Percentiles rank a stretch among this genome's conserved stretches.
phyloP scores from a whole-genome alignment of 768 basidiomycete genomes.

The Kwoniella heveanensis region DNA sequence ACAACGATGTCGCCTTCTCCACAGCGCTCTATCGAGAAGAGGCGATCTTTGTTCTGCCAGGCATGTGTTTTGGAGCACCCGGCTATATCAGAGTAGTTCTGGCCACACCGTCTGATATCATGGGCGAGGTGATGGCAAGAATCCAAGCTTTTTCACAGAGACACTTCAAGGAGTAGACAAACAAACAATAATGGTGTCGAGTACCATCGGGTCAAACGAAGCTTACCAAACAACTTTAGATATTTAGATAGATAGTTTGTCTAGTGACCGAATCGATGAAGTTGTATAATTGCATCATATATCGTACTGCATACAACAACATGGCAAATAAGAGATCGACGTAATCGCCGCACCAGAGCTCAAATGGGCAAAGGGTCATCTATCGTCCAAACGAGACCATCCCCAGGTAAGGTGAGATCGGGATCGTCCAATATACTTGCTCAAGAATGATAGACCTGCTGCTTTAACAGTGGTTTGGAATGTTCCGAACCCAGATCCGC shows the following conservation, averaged over 20 bases:
- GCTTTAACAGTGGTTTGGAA: slow-evolving; percentile 65
- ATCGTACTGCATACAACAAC: not conserved
- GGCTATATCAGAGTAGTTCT: slow-evolving; percentile 51
- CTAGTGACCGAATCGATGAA: too few relatives aligned
- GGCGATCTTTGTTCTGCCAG: slow-evolving; percentile 51
- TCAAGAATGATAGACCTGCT: slow-evolving; percentile 62
- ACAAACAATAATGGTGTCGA: too few relatives aligned
- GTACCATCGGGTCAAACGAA: too few relatives aligned
- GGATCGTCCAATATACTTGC: not conserved
- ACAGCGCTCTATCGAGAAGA: slow-evolving; percentile 49
- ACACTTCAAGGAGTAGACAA: not conserved
- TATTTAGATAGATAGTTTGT: too few relatives aligned
- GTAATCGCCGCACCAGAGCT: too few relatives aligned
- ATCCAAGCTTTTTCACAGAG: slow-evolving; percentile 39
- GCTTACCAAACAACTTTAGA: too few relatives aligned
- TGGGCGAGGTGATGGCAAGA: slow-evolving; percentile 47
- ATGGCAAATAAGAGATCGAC: too few relatives aligned
- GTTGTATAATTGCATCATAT: too few relatives aligned
- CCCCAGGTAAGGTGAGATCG: not conserved
- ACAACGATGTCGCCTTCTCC: slow-evolving; percentile 52
- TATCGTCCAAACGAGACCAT: too few relatives aligned
- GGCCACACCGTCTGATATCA: slow-evolving; percentile 43
- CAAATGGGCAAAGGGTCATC: too few relatives aligned
- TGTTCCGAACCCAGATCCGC: slow-evolving; percentile 63
- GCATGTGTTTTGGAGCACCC: slow-evolving; percentile 46